A percentile compares a stretch with the other conserved stretches of the same genome.
phyloP scores from a whole-genome alignment of 768 basidiomycete species.

The Boletus rubroflammeus region DNA sequence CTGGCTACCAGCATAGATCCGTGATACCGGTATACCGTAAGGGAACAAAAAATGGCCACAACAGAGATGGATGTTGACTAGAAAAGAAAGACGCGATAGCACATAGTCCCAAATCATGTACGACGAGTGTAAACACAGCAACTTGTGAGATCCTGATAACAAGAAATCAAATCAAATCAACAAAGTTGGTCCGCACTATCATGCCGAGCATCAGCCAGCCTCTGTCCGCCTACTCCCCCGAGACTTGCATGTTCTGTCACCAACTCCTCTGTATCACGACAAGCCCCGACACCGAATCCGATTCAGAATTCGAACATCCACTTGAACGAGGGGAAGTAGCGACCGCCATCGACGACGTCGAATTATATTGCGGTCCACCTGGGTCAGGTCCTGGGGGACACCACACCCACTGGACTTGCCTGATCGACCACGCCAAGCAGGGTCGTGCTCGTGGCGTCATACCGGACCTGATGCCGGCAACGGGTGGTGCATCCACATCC shows the following conservation, averaged over 20 bases:
- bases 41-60: background rate
- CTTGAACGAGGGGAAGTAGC: background rate
- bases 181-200: background rate
- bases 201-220: slow-evolving; percentile 8
- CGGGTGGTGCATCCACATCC: background rate
- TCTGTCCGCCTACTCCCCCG: slow-evolving; percentile 15
- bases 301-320: background rate
- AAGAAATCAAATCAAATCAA: background rate
- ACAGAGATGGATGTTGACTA: background rate
- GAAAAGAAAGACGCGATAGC: background rate
- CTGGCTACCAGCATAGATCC: slow-evolving; percentile 51
- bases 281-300: slow-evolving; percentile 1
- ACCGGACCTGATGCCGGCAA: background rate
- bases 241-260: slow-evolving; percentile 26
- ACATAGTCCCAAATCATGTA: background rate
- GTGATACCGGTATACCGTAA: background rate
- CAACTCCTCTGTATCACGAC: slow-evolving; percentile 13
- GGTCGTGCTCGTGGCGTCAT: background rate
- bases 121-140: background rate
- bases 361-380: slow-evolving; percentile 21
- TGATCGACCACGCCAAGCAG: slow-evolving; percentile 20
- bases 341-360: slow-evolving; percentile 24
- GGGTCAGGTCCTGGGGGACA: slow-evolving; percentile 21
- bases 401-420: slow-evolving; percentile 28
- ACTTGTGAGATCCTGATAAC: background rate